Evolutionary conservation across 2,329 filamentous ascomycete genomes (phyloP).

Genomic region (Ilyonectria destructans): DNA sequence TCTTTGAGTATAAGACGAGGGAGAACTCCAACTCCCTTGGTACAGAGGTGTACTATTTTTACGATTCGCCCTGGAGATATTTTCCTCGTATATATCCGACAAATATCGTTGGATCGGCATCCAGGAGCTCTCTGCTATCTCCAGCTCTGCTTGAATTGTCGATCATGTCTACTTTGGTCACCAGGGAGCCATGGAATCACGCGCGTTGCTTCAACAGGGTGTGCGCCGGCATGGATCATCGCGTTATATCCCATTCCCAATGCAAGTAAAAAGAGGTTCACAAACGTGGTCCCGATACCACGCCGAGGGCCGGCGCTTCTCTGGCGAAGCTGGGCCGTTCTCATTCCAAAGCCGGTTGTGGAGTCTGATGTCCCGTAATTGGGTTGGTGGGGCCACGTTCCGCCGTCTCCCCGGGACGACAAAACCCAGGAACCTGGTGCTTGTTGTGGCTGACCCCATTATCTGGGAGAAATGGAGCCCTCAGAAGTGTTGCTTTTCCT

Average conservation of each 20-base stretch:
- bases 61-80: not conserved
- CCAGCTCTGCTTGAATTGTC: not conserved
- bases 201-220: not conserved
- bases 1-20: too few relatives aligned
- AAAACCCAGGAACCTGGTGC: constrained; percentile 2
- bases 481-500: not conserved
- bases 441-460: not conserved
- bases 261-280: constrained; percentile 2
- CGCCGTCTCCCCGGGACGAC: constrained; percentile 14
- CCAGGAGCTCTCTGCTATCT: not conserved
- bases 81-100: not conserved
- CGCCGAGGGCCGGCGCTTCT: constrained; percentile 24
- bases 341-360: constrained; percentile 33
- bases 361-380: constrained; percentile 9
- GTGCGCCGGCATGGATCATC: constrained; percentile 38
- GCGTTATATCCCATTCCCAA: constrained; percentile 8
- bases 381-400: constrained; percentile 15
- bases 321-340: constrained; percentile 25
- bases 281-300: not conserved
- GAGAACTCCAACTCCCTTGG: not conserved
- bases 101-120: not conserved
- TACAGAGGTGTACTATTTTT: not conserved
- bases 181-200: not conserved
- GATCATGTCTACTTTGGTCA: not conserved
- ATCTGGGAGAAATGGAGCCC: not conserved